Evolutionary conservation across 2,329 filamentous ascomycete genomes (phyloP), one percentile per base, ranked within the genome.

Genomic region (Emergomyces orientalis): DNA sequence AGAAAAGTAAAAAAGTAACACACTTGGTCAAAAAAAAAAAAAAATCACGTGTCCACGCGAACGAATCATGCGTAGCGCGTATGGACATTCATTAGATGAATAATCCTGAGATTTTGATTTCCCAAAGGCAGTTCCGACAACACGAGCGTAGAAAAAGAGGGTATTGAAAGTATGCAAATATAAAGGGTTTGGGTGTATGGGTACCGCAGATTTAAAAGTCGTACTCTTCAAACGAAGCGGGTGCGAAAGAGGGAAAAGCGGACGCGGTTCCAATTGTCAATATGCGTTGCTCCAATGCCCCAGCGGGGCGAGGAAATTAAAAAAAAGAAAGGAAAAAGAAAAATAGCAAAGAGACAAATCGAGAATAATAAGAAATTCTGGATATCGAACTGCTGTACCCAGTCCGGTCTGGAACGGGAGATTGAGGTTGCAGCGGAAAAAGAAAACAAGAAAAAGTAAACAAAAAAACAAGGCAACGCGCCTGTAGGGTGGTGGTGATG

Each of bases 311-410:
- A n/a, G 32, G 49, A 51, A 61, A 17, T n/a, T 17, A 52, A 60
- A 17, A 55, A 22, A 51, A 22, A 22, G 22, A 43, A 51, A 9
- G 8, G 13, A 55, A 61, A 54, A 17, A 30, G 27, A 45, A 25
- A 63, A 54, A 32, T 25, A 22, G 8, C n/a, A 61, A 45, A 55
- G 6, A 27, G 14, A 43, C 30, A 17, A 4, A 39, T n/a, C n/a
- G n/a, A n/a, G n/a, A n/a, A n/a, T n/a, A n/a, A n/a, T 55, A 49
- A 41, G 55, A 54, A 49, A 60, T 32, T 3, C 30, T 54, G 30
- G 30, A 54, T 49, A 49, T 49, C 47, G 22, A 49, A 22, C 9
- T 49, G 3, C 9, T 49, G 27, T 27, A 54, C 30, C 27, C 17
- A 7, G 27, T 19, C 25, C 51, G 51, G 3, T 32, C 27, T 49